These are phyloP conservation scores for Coemansia sp. DNA, from an alignment of 192 early-diverging fungal genomes.

Conservation along the genomic window DNA sequence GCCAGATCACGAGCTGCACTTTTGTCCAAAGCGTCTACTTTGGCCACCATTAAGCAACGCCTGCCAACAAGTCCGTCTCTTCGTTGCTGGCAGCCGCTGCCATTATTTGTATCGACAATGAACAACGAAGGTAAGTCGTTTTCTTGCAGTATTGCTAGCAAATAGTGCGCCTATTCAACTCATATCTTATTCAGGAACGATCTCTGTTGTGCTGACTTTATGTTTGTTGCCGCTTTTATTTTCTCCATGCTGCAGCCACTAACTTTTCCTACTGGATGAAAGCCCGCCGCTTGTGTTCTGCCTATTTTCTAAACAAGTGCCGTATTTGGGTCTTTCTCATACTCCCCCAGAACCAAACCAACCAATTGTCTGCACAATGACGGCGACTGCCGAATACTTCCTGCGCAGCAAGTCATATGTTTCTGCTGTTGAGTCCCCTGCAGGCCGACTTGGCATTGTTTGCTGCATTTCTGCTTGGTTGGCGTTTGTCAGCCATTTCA, in stretches of 20 bases:
- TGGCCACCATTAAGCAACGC: neutral
- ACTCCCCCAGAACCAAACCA: constrained; percentile 3
- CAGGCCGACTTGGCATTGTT: constrained; percentile 2
- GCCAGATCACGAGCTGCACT: constrained; percentile 4
- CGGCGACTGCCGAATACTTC: neutral
- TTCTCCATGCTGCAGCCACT: constrained; percentile 10
- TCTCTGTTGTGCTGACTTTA: neutral
- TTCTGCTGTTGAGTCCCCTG: constrained; percentile 5
- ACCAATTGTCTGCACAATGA: neutral
- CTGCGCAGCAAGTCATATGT: constrained; percentile 17
- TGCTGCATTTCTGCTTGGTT: neutral
- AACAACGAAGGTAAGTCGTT: constrained; percentile 3
- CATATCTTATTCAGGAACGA: neutral
- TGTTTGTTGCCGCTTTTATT: constrained; percentile 4
- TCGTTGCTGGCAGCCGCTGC: neutral
- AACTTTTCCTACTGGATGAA: neutral
- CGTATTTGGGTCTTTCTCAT: neutral
- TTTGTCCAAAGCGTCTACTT: neutral
- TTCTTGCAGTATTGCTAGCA: neutral
- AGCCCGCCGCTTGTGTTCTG: neutral
- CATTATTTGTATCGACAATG: constrained; percentile 18
- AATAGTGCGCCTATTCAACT: neutral
- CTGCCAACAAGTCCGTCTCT: neutral
- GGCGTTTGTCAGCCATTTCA: constrained; percentile 1
- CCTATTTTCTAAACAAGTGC: neutral